Evolutionary conservation across 768 basidiomycete species (phyloP), one percentile per base, ranked within the genome.

Genomic region (Rhodosporidiobolus sp.): DNA sequence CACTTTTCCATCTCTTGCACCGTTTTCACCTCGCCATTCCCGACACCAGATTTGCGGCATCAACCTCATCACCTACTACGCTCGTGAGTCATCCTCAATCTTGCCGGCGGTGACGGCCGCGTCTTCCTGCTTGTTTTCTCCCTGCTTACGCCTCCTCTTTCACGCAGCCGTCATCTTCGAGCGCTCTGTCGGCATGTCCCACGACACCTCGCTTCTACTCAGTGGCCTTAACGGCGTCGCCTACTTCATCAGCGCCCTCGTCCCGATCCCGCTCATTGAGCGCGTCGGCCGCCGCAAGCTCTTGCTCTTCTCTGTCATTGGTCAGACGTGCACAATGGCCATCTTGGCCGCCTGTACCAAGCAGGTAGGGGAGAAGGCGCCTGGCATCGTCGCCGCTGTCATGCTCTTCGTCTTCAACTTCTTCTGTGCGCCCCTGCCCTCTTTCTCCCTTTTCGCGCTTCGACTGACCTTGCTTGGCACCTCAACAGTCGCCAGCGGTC

Each of bases 321-420:
- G 65, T 12, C 69, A 71, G 77, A 83, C 82, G 34, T 66, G 84
- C 45, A 86, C 86, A 9, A 88, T 88, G 87, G 80, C 87, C 1
- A 81, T 88, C 34, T 84, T 88, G 12, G 87, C 86, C 0, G 82
- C 88, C 28, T 81, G 87, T 26, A 87, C 87, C n/a, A 85, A 84
- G 64, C 38, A 38, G 24, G 22, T 30, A 38, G 65, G 84, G 62
- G 85, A 83, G 45, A n/a, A 79, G 81, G 8, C 84, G 83, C 0
- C 80, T 85, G 4, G 85, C 86, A 67, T 87, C 60, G 82, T 84
- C 24, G 86, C 87, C 35, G 83, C 86, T 0, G 83, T 88, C 46
- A 77, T 88, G 11, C 79, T 89, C 10, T 88, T 89, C 77, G 85
- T 87, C 34, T 89, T 88, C 83, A 88, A 88, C 80, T 87, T 86